Evolutionary conservation across 2,329 filamentous ascomycete genomes (phyloP).

Genomic region (Pseudofabraea citricarpa): DNA sequence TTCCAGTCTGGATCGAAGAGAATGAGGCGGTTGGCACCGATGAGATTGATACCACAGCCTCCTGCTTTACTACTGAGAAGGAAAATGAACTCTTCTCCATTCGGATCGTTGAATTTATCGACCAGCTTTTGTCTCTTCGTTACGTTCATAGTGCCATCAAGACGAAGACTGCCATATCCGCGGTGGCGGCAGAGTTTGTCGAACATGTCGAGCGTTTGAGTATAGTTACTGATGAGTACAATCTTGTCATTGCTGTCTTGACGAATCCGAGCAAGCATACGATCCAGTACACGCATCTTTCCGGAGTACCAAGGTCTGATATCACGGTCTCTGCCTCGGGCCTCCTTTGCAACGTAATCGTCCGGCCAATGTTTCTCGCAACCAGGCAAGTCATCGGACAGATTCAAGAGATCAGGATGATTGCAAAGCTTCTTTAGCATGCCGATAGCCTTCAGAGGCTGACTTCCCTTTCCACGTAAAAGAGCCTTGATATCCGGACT

Average conservation of each 20-base stretch:
- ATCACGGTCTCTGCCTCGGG: constrained; percentile 83
- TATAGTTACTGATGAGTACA: constrained; percentile 98
- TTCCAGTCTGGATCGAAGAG: constrained; percentile 99
- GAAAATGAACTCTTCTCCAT: constrained; percentile 88
- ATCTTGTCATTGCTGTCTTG: constrained; percentile 99
- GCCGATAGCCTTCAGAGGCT: constrained; percentile 93
- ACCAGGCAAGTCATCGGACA: constrained; percentile 79
- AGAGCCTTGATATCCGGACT: constrained; percentile 92
- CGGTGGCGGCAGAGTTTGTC: constrained; percentile 83
- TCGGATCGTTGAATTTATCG: constrained; percentile 93
- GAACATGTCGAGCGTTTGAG: constrained; percentile 91
- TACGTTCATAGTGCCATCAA: constrained; percentile 97
- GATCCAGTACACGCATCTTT: constrained; percentile 97
- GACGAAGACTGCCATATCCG: constrained; percentile 77
- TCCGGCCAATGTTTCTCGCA: constrained; percentile 77
- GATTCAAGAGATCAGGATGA: constrained; percentile 85
- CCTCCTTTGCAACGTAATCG: constrained; percentile 84
- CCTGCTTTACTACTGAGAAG: constrained; percentile 95
- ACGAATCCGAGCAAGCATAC: constrained; percentile 93
- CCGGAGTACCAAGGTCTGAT: constrained; percentile 95
- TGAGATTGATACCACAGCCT: constrained; percentile 92
- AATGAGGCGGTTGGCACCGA: constrained; percentile 89
- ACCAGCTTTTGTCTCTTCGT: constrained; percentile 96
- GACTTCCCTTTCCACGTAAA: constrained; percentile 87
- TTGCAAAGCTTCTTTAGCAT: constrained; percentile 98